A percentile compares a stretch with the other conserved stretches of the same genome.
These are phyloP conservation scores for Backusella circina DNA, from an alignment of 192 early-diverging fungal genomes.

Conservation along the genomic window DNA sequence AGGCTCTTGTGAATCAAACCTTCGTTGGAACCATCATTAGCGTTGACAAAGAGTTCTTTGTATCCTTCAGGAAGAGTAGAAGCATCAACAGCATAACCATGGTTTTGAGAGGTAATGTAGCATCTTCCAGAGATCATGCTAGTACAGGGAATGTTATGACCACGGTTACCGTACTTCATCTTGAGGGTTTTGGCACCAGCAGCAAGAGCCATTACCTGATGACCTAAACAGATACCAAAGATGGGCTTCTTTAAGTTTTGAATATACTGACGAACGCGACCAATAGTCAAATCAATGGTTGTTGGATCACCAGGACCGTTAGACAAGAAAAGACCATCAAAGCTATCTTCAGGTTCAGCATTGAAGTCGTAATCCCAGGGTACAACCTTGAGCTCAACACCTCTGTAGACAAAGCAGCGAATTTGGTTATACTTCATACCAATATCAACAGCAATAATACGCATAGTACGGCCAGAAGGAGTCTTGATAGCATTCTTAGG, in stretches of 20 bases:
- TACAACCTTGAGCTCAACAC: conserved; percentile 91
- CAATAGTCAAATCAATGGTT: conserved; percentile 74
- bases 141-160: conserved; percentile 99
- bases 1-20: conserved; percentile 89
- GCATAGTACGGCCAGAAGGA: conserved; percentile 69
- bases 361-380: conserved; percentile 97
- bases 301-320: conserved; percentile 99
- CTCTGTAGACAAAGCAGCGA: conserved; percentile 94
- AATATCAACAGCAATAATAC: conserved; percentile 90
- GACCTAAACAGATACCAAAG: conserved; percentile 99
- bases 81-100: conserved; percentile 94
- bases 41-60: conserved; percentile 95
- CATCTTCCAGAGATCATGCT: conserved; percentile 94
- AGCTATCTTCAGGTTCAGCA: conserved; percentile 55
- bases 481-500: conserved; percentile 50
- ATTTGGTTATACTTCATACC: conserved; percentile 99
- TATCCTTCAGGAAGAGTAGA: conserved; percentile 67
- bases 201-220: conserved; percentile 94
- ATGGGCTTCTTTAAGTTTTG: conserved; percentile 79
- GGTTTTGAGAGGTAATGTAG: conserved; percentile 99
- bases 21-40: conserved; percentile 99
- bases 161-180: conserved; percentile 99
- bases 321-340: conserved; percentile 88
- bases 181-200: conserved; percentile 90
- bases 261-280: conserved; percentile 65